Evolutionary conservation across 495 filamentous ascomycete species (phyloP).

Genomic region (Sphaerosporella brunnea): DNA sequence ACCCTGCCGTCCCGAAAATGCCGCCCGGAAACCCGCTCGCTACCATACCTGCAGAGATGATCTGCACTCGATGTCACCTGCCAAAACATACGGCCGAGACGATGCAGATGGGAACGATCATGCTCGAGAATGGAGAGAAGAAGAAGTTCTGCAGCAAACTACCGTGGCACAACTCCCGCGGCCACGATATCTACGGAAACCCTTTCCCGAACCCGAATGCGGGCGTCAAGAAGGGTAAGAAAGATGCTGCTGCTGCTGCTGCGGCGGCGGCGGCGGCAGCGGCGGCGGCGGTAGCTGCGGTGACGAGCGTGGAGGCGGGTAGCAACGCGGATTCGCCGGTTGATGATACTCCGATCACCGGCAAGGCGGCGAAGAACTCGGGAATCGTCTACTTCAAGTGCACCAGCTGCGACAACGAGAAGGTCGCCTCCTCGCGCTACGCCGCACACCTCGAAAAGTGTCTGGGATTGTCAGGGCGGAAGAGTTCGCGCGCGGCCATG

Average conservation of each 20-base stretch:
- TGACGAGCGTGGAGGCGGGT: constrained; percentile 7
- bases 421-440: constrained; percentile 11
- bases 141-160: constrained; percentile 23
- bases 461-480: constrained; percentile 18
- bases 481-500: constrained; percentile 21
- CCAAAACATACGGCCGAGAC: constrained; percentile 15
- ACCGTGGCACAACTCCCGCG: constrained; percentile 15
- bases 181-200: constrained; percentile 25
- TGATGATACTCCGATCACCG: constrained; percentile 9
- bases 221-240: constrained; percentile 8
- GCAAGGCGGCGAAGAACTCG: constrained; percentile 15
- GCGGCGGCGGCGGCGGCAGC: constrained; percentile 4
- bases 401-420: constrained; percentile 17
- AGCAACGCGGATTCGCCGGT: constrained; percentile 2
- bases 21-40: constrained; percentile 17
- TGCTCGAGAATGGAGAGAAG: constrained; percentile 4
- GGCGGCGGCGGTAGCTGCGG: constrained; percentile 1
- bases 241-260: neutral
- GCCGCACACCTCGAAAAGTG: constrained; percentile 24
- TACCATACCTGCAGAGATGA: constrained; percentile 15
- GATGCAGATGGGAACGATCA: constrained; percentile 1
- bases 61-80: constrained; percentile 23
- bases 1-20: constrained; percentile 1
- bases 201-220: constrained; percentile 19
- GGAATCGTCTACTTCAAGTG: constrained; percentile 18